A percentile compares a stretch with the other conserved stretches of the same genome.
phyloP scores from a whole-genome alignment of 495 filamentous ascomycete species.

The Penicillium pulvis region DNA sequence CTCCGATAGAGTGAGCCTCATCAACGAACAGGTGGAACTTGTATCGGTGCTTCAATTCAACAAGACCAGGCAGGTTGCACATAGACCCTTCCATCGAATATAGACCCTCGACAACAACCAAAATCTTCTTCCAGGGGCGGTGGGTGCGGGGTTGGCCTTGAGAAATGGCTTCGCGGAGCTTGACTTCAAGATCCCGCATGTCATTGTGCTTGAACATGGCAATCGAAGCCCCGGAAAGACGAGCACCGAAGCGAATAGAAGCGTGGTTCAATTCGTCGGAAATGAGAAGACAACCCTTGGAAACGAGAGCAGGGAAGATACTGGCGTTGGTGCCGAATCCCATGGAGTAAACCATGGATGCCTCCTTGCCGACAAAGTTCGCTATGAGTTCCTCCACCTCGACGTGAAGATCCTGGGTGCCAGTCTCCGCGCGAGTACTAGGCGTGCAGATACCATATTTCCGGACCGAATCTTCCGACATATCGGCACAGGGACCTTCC shows the following conservation, averaged over 20 bases:
- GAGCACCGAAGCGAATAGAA: constrained; percentile 92
- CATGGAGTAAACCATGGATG: constrained; percentile 98
- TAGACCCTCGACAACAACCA: constrained; percentile 93
- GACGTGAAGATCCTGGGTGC: constrained; percentile 81
- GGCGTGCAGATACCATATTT: constrained; percentile 80
- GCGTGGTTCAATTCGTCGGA: constrained; percentile 98
- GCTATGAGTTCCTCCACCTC: constrained; percentile 91
- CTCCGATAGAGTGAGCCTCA: constrained; percentile 95
- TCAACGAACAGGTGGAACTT: constrained; percentile 96
- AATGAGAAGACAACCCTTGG: constrained; percentile 89
- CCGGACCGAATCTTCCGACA: constrained; percentile 80
- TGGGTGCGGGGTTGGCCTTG: constrained; percentile 97
- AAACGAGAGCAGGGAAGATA: constrained; percentile 85
- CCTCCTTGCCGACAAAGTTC: constrained; percentile 87
- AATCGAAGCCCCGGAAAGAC: constrained; percentile 92
- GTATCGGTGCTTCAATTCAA: constrained; percentile 88
- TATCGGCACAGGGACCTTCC: constrained; percentile 93
- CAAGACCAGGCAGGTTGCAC: constrained; percentile 87
- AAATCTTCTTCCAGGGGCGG: constrained; percentile 97
- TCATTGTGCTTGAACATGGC: constrained; percentile 97
- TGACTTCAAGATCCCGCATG: constrained; percentile 80
- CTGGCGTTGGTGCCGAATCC: constrained; percentile 94
- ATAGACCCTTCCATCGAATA: constrained; percentile 99
- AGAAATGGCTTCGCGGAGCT: constrained; percentile 86
- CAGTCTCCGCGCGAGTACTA: constrained; percentile 80